Percentiles rank a stretch among this genome's conserved stretches.
phyloP scores from a whole-genome alignment of 345 rosid genomes.

The Salix caprea region DNA sequence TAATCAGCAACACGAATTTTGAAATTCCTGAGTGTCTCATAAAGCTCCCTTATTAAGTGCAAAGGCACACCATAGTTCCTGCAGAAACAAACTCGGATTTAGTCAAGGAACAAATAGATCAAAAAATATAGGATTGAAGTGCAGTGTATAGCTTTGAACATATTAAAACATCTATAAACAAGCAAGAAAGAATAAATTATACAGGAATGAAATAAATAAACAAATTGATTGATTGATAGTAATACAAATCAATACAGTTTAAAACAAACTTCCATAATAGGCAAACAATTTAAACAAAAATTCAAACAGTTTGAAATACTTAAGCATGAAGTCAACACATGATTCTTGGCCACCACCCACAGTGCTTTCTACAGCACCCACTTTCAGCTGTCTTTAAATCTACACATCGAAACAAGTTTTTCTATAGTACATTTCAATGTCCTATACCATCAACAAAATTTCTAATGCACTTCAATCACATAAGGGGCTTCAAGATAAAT shows the following conservation, averaged over 20 bases:
- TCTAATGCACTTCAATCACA: not conserved
- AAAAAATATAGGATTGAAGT: not conserved
- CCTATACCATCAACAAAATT: not conserved
- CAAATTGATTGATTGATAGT: not conserved
- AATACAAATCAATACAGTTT: not conserved
- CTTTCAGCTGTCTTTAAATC: not conserved
- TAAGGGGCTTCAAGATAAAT: not conserved
- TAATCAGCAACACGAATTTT: conserved; percentile 89
- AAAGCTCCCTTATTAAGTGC: conserved; percentile 90
- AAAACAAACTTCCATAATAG: not conserved
- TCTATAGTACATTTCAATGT: not conserved
- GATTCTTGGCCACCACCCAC: too few relatives aligned
- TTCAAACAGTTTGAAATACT: not conserved
- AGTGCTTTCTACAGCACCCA: not conserved
- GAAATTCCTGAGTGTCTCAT: conserved; percentile 94
- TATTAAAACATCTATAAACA: not conserved
- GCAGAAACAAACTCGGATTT: conserved; percentile 17
- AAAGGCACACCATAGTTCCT: conserved; percentile 95
- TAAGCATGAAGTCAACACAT: not conserved
- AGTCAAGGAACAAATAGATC: not conserved
- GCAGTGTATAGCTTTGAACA: not conserved
- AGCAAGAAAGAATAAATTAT: not conserved
- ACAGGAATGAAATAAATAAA: not conserved
- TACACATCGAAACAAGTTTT: not conserved
- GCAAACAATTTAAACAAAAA: not conserved